These are phyloP conservation scores for Cyclotella choctawhatcheeana DNA, from an alignment of 108 stramenopile species.

Conservation along the genomic window DNA sequence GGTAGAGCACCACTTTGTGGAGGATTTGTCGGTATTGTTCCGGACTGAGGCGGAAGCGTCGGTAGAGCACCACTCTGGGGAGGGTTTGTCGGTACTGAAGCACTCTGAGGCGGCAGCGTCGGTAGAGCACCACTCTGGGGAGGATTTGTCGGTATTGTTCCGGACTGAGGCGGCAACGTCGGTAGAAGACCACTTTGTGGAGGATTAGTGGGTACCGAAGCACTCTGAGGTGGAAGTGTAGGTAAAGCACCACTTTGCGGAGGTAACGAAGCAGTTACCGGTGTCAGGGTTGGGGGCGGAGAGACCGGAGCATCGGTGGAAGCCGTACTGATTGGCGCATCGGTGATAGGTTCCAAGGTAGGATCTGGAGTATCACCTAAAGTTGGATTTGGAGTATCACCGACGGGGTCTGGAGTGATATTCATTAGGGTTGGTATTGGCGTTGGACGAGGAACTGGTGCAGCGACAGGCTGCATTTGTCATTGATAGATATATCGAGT, in stretches of 20 bases:
- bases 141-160: not conserved
- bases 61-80: constrained; percentile 2
- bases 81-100: not conserved
- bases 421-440: constrained; percentile 16
- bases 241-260: not conserved
- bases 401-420: constrained; percentile 4
- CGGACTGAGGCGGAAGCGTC: not conserved
- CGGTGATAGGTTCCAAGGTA: not conserved
- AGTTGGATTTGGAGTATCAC: not conserved
- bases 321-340: not conserved
- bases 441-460: not conserved
- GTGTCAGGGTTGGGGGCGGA: not conserved
- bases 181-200: too few species aligned
- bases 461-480: not conserved
- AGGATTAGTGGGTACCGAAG: not conserved
- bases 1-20: not conserved
- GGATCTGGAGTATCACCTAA: not conserved
- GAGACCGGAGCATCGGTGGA: too few species aligned
- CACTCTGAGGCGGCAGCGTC: not conserved
- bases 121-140: not conserved
- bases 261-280: not conserved
- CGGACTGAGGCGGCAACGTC: not conserved
- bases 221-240: not conserved
- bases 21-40: not conserved
- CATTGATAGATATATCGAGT: not conserved